These are phyloP conservation scores for Pseudogymnoascus sp. DNA, from an alignment of 2,329 filamentous ascomycete genomes.

Conservation along the genomic window DNA sequence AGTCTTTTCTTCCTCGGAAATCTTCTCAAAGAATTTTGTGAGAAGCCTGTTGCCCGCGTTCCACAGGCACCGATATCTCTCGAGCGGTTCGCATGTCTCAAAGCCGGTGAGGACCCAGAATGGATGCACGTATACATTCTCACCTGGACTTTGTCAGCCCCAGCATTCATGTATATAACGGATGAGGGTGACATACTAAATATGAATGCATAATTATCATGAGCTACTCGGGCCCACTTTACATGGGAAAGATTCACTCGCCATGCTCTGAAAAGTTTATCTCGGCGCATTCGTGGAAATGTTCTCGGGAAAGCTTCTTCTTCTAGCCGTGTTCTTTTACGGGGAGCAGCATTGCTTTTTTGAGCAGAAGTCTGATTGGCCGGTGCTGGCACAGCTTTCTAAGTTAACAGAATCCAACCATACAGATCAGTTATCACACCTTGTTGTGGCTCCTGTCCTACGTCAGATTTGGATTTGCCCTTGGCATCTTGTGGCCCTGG, in stretches of 20 bases:
- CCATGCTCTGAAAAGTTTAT: background rate
- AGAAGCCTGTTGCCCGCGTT: background rate
- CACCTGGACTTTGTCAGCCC: background rate
- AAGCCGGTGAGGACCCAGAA: background rate
- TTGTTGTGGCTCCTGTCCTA: background rate
- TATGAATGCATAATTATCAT: background rate
- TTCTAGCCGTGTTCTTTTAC: background rate
- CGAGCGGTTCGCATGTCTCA: background rate
- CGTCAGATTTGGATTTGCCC: background rate
- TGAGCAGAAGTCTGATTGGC: background rate
- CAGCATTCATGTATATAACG: background rate
- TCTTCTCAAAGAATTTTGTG: background rate
- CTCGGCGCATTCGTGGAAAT: background rate
- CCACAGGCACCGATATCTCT: background rate
- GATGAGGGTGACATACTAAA: background rate
- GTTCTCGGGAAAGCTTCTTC: background rate
- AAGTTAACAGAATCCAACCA: background rate
- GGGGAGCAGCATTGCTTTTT: background rate
- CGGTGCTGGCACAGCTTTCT: background rate
- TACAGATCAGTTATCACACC: background rate
- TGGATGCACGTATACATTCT: background rate
- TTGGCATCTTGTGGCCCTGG: background rate
- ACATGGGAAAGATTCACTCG: background rate
- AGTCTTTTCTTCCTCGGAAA: background rate
- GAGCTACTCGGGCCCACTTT: background rate